These are phyloP conservation scores for Macrotyloma uniflorum DNA, from an alignment of 306 rosid genomes.

Conservation along the genomic window DNA sequence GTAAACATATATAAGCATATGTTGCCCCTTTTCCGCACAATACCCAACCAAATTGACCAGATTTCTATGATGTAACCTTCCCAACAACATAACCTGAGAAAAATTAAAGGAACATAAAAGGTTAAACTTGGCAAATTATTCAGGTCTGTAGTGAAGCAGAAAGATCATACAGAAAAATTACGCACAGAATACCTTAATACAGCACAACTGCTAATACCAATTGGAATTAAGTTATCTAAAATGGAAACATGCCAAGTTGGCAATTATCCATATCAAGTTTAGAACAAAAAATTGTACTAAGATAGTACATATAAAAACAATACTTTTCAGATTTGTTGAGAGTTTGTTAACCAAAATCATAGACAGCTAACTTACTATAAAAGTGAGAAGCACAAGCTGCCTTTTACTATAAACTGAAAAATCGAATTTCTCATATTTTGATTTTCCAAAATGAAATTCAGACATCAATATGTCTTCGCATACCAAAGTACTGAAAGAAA, in stretches of 20 bases:
- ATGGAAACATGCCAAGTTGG: not conserved
- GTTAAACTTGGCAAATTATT: slow-evolving; percentile 16
- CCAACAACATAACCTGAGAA: slow-evolving; percentile 85
- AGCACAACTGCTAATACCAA: not conserved
- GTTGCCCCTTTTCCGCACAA: slow-evolving; percentile 91
- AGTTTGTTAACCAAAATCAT: too few relatives aligned
- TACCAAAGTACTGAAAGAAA: not conserved
- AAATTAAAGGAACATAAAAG: slow-evolving; percentile 6
- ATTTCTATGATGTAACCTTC: slow-evolving; percentile 96
- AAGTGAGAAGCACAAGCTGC: too few relatives aligned
- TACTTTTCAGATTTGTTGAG: not conserved
- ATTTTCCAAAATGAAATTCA: not conserved
- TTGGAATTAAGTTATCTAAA: not conserved
- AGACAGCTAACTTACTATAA: too few relatives aligned
- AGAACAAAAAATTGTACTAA: slow-evolving; percentile 13
- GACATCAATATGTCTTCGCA: not conserved
- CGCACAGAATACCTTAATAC: not conserved
- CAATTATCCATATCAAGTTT: slow-evolving; percentile 17
- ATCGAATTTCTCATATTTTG: not conserved
- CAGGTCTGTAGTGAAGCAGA: not conserved
- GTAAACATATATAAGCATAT: slow-evolving; percentile 88
- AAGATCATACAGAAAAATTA: slow-evolving; percentile 21
- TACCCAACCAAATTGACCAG: slow-evolving; percentile 92
- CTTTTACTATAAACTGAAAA: too few relatives aligned
- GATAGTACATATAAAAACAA: not conserved